Conservation (phyloP, 805 yeast species). For the Metschnikowia shivogae region DNA sequence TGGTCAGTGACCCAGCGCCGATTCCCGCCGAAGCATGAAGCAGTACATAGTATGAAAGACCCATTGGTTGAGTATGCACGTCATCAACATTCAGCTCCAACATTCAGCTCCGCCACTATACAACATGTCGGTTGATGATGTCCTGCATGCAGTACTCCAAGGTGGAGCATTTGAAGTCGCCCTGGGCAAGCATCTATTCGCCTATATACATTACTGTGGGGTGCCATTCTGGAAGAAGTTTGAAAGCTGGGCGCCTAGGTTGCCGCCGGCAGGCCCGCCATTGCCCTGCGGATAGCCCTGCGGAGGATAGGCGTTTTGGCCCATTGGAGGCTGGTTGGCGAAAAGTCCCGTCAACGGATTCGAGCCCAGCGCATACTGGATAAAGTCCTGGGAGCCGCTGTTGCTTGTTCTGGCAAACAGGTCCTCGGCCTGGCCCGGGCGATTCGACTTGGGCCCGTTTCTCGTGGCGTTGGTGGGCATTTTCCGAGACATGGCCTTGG, state of each 20-base stretch:
- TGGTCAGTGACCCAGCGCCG: slow-evolving; percentile 16
- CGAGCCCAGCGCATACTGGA: slow-evolving; percentile 30
- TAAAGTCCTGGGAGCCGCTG: slow-evolving; percentile 36
- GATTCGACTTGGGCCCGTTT: slow-evolving; percentile 79
- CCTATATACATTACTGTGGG: slow-evolving; percentile 5
- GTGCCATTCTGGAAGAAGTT: slow-evolving; percentile 30
- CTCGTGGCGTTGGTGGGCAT: slow-evolving; percentile 89
- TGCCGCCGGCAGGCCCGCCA: slow-evolving; percentile 21
- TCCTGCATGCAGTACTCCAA: too few species aligned
- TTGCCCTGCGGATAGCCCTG: slow-evolving; percentile 13
- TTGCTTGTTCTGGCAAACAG: slow-evolving; percentile 35
- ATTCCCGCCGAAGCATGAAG: slow-evolving; percentile 18
- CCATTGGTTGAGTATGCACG: too few species aligned
- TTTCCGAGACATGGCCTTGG: slow-evolving; percentile 85
- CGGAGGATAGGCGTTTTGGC: slow-evolving; percentile 10
- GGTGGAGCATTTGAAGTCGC: too few species aligned
- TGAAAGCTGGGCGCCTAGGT: slow-evolving; percentile 37
- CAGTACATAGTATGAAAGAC: slow-evolving; percentile 2
- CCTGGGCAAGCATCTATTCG: too few species aligned
- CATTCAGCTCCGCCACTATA: too few species aligned
- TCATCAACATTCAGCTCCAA: too few species aligned
- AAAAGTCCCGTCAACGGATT: slow-evolving; percentile 52
- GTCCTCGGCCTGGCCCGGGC: slow-evolving; percentile 53
- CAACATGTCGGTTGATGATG: too few species aligned
- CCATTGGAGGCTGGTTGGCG: slow-evolving; percentile 18